Conservation (phyloP, 2,329 filamentous ascomycete species). For the Neodidymelliopsis sp. region DNA sequence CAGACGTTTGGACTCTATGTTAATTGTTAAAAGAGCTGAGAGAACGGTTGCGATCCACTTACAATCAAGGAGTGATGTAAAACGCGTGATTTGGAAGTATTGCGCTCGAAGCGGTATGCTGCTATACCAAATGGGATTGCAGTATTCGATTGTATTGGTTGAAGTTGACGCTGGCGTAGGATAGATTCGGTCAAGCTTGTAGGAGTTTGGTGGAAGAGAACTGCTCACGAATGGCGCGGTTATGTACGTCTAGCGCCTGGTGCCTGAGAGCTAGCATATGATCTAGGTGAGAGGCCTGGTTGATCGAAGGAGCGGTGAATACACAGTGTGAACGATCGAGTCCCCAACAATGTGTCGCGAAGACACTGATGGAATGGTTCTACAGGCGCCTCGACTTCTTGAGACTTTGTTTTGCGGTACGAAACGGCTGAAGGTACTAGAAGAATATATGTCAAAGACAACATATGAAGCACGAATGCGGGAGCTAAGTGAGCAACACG, state of each 20-base stretch:
- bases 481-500: too few species aligned
- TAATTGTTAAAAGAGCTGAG: too few species aligned
- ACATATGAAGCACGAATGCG: neutral
- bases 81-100: neutral
- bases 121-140: neutral
- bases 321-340: neutral
- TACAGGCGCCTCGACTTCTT: too few species aligned
- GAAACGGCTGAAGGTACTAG: neutral
- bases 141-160: neutral
- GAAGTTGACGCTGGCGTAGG: neutral
- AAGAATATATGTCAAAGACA: neutral
- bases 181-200: neutral
- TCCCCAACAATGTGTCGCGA: neutral
- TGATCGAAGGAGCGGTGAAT: conserved; percentile 6
- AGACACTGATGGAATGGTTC: neutral
- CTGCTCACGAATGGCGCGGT: neutral
- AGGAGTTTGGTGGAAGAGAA: neutral
- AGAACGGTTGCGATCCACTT: neutral
- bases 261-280: conserved; percentile 8
- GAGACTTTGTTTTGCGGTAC: too few species aligned
- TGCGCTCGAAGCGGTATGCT: neutral
- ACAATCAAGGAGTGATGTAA: neutral
- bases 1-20: conserved; percentile 5
- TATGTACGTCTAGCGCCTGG: neutral
- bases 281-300: conserved; percentile 11